Percentiles rank a stretch among this genome's conserved stretches.
Conservation (phyloP, 2,329 filamentous ascomycete species). For the Neopestalotiopsis sp. region DNA sequence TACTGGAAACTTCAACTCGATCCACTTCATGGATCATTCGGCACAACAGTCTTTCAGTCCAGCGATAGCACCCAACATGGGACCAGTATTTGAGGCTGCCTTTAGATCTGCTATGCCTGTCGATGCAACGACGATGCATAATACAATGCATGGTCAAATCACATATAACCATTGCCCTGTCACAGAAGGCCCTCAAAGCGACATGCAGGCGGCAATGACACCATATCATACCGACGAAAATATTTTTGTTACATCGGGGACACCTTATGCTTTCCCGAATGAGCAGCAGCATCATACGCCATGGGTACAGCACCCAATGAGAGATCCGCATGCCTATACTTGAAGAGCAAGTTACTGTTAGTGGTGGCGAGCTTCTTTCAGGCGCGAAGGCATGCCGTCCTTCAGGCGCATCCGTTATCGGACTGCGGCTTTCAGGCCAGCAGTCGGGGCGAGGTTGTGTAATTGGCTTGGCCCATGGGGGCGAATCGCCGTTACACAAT, state of each 20-base stretch:
- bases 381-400: neutral
- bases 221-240: neutral
- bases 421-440: neutral
- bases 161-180: neutral
- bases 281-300: neutral
- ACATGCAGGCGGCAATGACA: neutral
- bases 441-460: neutral
- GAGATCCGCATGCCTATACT: slow-evolving; percentile 2
- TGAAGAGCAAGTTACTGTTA: neutral
- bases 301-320: slow-evolving; percentile 8
- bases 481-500: neutral
- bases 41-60: neutral
- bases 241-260: neutral
- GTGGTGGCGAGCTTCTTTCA: neutral
- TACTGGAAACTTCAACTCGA: slow-evolving; percentile 2
- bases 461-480: neutral
- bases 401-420: neutral
- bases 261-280: neutral
- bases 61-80: neutral
- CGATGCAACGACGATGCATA: neutral
- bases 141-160: neutral
- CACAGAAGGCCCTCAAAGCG: neutral
- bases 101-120: neutral
- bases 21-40: neutral
- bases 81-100: slow-evolving; percentile 7